Evolutionary conservation across 768 basidiomycete genomes (phyloP).

Genomic region (Agaricus blazei): DNA sequence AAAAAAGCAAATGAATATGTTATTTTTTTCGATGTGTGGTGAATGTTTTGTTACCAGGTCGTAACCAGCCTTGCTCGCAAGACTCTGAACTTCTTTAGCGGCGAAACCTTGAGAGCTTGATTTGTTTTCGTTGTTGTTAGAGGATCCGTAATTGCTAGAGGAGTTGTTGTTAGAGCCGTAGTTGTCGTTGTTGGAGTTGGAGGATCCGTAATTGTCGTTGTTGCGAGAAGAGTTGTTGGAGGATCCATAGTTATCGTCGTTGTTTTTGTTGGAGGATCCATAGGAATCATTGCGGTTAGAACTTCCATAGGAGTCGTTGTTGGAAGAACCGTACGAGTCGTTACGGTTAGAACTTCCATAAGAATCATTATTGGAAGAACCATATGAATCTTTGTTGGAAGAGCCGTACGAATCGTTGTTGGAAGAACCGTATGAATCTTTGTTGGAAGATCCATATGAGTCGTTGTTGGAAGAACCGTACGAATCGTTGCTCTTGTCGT

Average conservation of each 20-base stretch:
- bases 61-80: constrained; percentile 11
- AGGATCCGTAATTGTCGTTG: too few species aligned
- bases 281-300: too few species aligned
- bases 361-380: constrained; percentile 15
- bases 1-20: not conserved
- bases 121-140: constrained; percentile 10
- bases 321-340: constrained; percentile 15
- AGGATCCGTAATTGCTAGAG: too few species aligned
- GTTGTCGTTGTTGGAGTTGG: too few species aligned
- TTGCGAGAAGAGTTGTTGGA: constrained; percentile 4
- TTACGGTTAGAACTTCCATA: constrained; percentile 20
- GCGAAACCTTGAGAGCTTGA: constrained; percentile 12
- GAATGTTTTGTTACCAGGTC: constrained; percentile 1
- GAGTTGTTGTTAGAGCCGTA: constrained; percentile 3
- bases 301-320: not conserved
- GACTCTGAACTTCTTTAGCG: constrained; percentile 5
- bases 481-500: not conserved
- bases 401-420: constrained; percentile 19
- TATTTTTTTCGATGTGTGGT: not conserved
- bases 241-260: constrained; percentile 7
- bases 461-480: not conserved
- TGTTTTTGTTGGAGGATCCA: constrained; percentile 13
- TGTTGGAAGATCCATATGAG: constrained; percentile 12
- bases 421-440: constrained; percentile 19
- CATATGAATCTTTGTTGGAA: constrained; percentile 10